A percentile compares a stretch with the other conserved stretches of the same genome.
Conservation (phyloP, 208 protist genomes). For the Acanthamoeba triangularis region DNA sequence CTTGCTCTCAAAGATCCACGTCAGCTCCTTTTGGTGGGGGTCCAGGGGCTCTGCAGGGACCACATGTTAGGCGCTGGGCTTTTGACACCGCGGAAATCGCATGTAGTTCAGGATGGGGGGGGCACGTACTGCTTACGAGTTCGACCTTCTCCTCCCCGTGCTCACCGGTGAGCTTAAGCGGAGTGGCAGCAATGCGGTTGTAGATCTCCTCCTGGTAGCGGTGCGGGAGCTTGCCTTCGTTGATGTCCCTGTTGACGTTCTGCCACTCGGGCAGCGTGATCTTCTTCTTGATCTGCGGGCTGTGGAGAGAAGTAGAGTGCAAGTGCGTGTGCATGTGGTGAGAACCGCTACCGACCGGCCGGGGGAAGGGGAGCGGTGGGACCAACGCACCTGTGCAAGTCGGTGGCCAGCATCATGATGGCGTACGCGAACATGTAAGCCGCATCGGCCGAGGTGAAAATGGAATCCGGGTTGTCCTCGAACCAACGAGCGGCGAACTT, state of each 20-base stretch:
- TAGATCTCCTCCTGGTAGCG: constrained; percentile 95
- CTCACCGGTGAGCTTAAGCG: constrained; percentile 94
- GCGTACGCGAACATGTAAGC: constrained; percentile 98
- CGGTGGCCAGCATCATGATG: constrained; percentile 99
- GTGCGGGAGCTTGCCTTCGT: constrained; percentile 95
- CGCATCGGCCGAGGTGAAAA: constrained; percentile 92
- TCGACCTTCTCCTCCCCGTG: constrained; percentile 38
- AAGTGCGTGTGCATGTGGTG: background rate
- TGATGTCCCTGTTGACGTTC: constrained; percentile 97
- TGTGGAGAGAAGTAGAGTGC: constrained; percentile 82
- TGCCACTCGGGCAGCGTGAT: constrained; percentile 97
- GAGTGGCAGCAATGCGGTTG: constrained; percentile 95
- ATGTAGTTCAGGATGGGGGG: too few species aligned
- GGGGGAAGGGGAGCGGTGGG: background rate
- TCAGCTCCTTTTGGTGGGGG: constrained; percentile 39
- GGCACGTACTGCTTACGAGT: background rate
- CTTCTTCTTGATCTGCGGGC: constrained; percentile 94
- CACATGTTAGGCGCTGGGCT: background rate
- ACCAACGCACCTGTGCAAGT: constrained; percentile 93
- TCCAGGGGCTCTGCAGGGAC: background rate
- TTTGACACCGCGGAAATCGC: too few species aligned
- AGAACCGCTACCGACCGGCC: background rate
- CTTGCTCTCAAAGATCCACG: constrained; percentile 74
- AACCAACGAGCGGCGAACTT: constrained; percentile 95
- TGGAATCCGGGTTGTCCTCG: constrained; percentile 86